A percentile compares a stretch with the other conserved stretches of the same genome.
phyloP scores from a whole-genome alignment of 2,329 filamentous ascomycete genomes.

The Byssochlamys sp. region DNA sequence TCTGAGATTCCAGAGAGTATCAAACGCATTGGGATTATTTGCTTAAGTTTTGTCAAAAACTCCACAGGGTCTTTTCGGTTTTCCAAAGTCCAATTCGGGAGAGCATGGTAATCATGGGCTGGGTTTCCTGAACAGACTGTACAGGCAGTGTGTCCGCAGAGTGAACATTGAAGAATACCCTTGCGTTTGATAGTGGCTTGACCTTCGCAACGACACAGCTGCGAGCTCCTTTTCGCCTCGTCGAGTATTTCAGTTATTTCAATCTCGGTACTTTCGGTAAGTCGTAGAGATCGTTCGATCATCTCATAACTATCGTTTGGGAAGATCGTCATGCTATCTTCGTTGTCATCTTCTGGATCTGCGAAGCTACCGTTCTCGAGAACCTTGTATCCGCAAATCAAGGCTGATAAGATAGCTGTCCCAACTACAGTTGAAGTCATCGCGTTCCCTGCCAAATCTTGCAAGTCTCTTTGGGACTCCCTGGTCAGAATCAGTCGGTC shows the following conservation, averaged over 20 bases:
- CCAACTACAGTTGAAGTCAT: constrained; percentile 69
- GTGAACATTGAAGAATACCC: constrained; percentile 38
- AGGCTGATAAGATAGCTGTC: constrained; percentile 48
- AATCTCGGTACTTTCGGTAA: constrained; percentile 2
- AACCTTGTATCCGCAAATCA: constrained; percentile 38
- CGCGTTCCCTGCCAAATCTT: constrained; percentile 67
- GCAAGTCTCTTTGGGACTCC: constrained; percentile 53
- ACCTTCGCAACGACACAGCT: constrained; percentile 52
- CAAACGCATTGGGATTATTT: constrained; percentile 34
- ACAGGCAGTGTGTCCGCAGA: constrained; percentile 50
- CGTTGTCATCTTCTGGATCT: background rate
- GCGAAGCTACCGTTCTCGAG: constrained; percentile 15
- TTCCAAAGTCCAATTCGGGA: constrained; percentile 31
- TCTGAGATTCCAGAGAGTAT: constrained; percentile 20
- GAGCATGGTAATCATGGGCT: constrained; percentile 33
- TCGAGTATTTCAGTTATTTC: constrained; percentile 12
- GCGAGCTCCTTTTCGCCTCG: constrained; percentile 26
- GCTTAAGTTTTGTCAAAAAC: constrained; percentile 25
- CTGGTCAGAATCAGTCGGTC: constrained; percentile 53
- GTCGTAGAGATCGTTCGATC: constrained; percentile 5
- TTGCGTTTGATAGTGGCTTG: constrained; percentile 28
- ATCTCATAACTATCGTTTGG: background rate
- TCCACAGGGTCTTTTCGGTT: background rate
- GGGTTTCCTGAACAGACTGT: constrained; percentile 47
- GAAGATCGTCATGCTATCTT: background rate